Evolutionary conservation across 345 rosid genomes (phyloP), one percentile per base, ranked within the genome.

Genomic region (Passiflora organensis): DNA sequence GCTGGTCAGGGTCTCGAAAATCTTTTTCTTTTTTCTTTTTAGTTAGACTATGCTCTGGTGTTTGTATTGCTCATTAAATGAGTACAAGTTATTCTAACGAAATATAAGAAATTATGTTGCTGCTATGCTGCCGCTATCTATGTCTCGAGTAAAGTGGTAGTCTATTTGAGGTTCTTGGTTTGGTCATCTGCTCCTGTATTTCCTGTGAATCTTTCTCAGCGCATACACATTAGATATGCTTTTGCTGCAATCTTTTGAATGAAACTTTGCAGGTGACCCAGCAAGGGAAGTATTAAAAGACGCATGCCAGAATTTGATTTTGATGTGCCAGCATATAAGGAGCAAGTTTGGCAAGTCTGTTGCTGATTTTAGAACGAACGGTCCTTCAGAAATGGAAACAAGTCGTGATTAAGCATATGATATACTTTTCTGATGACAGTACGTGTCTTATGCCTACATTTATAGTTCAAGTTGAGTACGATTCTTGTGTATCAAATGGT

Each of bases 201-300:
- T 12, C 48, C 23, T 21, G 28, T 15, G 59, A 39, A n/a, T 42
- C 9, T 15, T 41, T 15, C 43, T 41, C 43, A 41, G 13, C 4
- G 5, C 14, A 41, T 41, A 15, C n/a, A 41, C 18, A 38, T 19
- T 4, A 1, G 10, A 11, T 34, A 14, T 43, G 2, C 14, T 6
- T 19, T 6, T 8, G n/a, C 17, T 16, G 32, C 32, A 50, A 15
- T 63, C 45, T 41, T 21, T 36, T 47, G 58, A 23, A 15, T 32
- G 38, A 53, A 47, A 36, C 48, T 46, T 71, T 59, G 50, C 77
- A 91, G 96, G 94, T 37, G 86, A 84, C 43, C 84, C 93, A 0
- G 96, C 94, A 0, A 84, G 88, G 54, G 96, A 80, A 70, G 94
- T 88, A 13, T 45, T 88, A 58, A 88, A 82, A 70, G 98, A 88